Base-by-base conservation (phyloP, 108 stramenopile genomes). In the Nitzschia sp. region DNA sequence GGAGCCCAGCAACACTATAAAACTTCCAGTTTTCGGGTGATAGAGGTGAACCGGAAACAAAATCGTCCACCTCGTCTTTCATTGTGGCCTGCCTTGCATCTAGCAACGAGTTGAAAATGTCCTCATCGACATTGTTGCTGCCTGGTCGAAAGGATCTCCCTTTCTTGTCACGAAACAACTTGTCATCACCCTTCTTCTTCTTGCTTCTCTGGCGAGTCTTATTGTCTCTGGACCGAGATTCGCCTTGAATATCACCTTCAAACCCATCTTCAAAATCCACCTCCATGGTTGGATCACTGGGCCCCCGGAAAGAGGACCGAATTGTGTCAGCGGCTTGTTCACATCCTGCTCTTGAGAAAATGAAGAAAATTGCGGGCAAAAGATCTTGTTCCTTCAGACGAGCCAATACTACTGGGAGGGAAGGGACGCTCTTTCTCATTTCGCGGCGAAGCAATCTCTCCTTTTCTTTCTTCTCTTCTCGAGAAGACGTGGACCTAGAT, bases 321-420 rank as follows among this genome's bases (percentile, higher is more conserved):
- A 86, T 57, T n/a, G 66, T 66, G 53, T 72, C 54, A 4, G 96
- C 96, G 1, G 95, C 95, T 56, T 89, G 75, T 45, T 96, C 95
- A 70, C 95, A 96, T 19, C 97, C 96, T 35, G 78, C 82, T n/a
- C 97, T 68, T 22, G 82, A 85, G 71, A 97, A 97, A 35, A 96
- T 87, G 74, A 97, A 97, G 65, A 97, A 89, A 52, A 97, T 96
- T 1, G 96, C 94, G 36, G 97, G 97, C 6, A 97, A 66, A 29
- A 92, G 54, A 44, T 96, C 73, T 33, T 81, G 81, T 21, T 89
- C 62, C 35, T 75, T 60, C 52, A 97, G 60, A 46, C 87, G 46
- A 53, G 75, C 63, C 23, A 96, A 67, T 32, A 97, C 59, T 44
- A 77, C 72, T 6, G 76, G 38, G 2, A 89, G 62, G 0, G 86